Evolutionary conservation across 2,329 filamentous ascomycete species (phyloP), one percentile per base, ranked within the genome.

Genomic region (Colletotrichum lindemuthianum): DNA sequence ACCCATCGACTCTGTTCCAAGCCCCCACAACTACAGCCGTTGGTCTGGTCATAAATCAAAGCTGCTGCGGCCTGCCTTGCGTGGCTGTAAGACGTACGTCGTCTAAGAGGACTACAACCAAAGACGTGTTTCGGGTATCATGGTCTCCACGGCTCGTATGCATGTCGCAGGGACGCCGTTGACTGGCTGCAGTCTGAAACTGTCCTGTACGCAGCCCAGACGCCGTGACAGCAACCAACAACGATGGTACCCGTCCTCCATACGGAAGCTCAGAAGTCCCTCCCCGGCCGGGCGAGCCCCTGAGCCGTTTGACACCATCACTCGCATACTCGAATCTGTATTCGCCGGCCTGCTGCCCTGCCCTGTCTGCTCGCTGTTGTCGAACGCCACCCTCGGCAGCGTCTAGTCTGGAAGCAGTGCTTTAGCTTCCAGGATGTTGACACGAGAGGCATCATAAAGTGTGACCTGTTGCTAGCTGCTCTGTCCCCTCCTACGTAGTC

Each of bases 321-420:
- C 36, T 5, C 13, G 45, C 54, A 7, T 34, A 13, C n/a, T 49
- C 13, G 44, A 13, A 49, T 58, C 54, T 50, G 36, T 13, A 49
- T 49, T 49, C 16, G 16, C 36, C 44, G 39, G 53, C 41, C 13
- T 24, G 24, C 24, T 24, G 24, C 1, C 24, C 24, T 24, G 36
- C 54, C 44, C 36, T 56, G 53, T 33, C 50, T 34, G 15, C 12
- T 51, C 48, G 34, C 36, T 13, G 50, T 13, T 41, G n/a, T 39
- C 43, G 37, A 43, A 53, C 50, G 39, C 13, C 37, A 53, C 24
- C 48, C 40, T 55, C 13, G 40, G 40, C n/a, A 34, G 36, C 24
- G 16, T 13, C 40, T 45, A 37, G 39, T 12, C 52, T 32, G 9
- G 11, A 45, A 36, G 13, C 11, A 51, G 34, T 33, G n/a, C 39